A percentile compares a stretch with the other conserved stretches of the same genome.
Evolutionary conservation across 495 filamentous ascomycete genomes (phyloP).

Genomic region (Astrothelium subdiscretum): DNA sequence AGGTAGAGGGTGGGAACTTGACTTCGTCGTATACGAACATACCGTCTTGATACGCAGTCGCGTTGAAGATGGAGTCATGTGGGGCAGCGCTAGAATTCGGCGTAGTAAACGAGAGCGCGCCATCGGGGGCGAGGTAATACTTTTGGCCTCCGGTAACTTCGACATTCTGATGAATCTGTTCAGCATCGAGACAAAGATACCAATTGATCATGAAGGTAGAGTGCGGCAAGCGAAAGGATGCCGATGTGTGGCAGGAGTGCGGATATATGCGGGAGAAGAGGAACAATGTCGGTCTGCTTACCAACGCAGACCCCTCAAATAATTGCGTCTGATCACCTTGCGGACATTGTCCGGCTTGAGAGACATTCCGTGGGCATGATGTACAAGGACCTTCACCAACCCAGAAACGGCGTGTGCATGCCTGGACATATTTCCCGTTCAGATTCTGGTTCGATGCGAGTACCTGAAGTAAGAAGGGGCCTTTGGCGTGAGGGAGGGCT

Average conservation of each 20-base stretch:
- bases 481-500: neutral
- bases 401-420: slow-evolving; percentile 2
- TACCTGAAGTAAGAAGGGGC: slow-evolving; percentile 1
- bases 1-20: neutral
- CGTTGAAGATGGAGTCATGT: neutral
- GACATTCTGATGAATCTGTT: neutral
- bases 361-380: slow-evolving; percentile 2
- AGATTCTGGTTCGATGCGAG: neutral
- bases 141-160: slow-evolving; percentile 4
- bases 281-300: neutral
- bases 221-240: neutral
- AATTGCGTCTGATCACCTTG: neutral
- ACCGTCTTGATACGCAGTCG: neutral
- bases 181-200: neutral
- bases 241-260: too few relatives aligned
- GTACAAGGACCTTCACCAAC: neutral
- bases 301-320: neutral
- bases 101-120: neutral
- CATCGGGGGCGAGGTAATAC: slow-evolving; percentile 5
- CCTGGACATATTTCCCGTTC: neutral
- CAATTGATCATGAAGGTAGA: neutral
- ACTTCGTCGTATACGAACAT: neutral
- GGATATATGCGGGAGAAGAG: neutral
- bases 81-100: neutral
- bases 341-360: neutral